phyloP scores from a whole-genome alignment of 768 basidiomycete genomes.

The Pisolithus orientalis region DNA sequence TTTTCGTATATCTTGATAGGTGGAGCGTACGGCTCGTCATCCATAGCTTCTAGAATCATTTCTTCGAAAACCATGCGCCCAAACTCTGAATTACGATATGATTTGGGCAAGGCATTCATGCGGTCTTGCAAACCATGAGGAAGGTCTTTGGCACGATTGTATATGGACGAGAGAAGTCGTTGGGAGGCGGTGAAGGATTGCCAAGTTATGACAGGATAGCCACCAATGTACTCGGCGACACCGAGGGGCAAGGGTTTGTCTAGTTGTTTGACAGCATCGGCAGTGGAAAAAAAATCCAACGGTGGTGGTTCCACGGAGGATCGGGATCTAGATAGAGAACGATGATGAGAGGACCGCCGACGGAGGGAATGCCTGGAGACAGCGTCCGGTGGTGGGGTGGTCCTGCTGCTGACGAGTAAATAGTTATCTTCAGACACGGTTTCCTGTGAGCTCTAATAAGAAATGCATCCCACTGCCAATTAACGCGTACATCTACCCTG shows the following conservation, averaged over 20 bases:
- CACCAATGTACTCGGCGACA: not conserved
- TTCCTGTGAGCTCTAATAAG: not conserved
- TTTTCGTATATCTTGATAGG: conserved; percentile 59
- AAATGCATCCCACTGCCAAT: not conserved
- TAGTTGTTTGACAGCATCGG: not conserved
- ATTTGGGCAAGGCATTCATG: conserved; percentile 46
- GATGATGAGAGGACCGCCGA: not conserved
- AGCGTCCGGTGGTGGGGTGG: not conserved
- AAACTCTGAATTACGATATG: conserved; percentile 35
- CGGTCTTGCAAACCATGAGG: conserved; percentile 60
- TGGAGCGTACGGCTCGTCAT: conserved; percentile 66
- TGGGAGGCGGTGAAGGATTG: conserved; percentile 11
- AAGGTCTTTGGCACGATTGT: conserved; percentile 41
- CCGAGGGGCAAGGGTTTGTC: not conserved
- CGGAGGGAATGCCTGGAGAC: not conserved
- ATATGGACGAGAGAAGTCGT: conserved; percentile 15
- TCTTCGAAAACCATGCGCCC: conserved; percentile 56
- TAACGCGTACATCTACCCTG: not conserved
- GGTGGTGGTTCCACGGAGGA: not conserved
- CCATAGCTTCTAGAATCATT: conserved; percentile 55
- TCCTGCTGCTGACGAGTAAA: not conserved
- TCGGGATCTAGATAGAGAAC: not conserved
- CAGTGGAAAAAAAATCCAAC: not conserved
- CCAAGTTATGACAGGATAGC: conserved; percentile 18
- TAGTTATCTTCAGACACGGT: not conserved